Evolutionary conservation across 805 yeast genomes (phyloP).

Genomic region (Clavispora vitiphila): DNA sequence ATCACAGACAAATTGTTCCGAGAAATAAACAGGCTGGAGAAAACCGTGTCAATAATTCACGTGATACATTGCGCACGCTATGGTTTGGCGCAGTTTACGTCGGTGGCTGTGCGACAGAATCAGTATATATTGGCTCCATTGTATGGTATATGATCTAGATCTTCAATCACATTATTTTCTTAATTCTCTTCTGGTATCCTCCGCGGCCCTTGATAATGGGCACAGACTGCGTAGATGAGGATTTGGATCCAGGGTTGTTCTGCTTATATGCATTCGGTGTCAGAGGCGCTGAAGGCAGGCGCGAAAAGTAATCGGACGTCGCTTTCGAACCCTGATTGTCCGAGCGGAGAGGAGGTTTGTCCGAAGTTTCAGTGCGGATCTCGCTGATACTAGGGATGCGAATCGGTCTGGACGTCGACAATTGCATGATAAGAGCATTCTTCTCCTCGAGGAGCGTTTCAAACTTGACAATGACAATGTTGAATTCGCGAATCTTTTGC

Average conservation of each 20-base stretch:
- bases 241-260: no score
- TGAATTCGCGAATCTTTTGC: slow-evolving; percentile 31
- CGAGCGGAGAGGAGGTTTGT: not conserved
- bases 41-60: not conserved
- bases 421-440: slow-evolving; percentile 28
- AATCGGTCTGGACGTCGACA: slow-evolving; percentile 35
- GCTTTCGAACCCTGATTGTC: not conserved
- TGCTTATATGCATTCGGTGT: not conserved
- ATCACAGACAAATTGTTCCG: not conserved
- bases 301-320: not conserved
- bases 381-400: slow-evolving; percentile 21
- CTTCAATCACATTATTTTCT: slow-evolving; percentile 26
- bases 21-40: not conserved
- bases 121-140: not conserved
- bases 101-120: no score
- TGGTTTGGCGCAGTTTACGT: no score
- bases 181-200: slow-evolving; percentile 40
- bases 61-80: not conserved
- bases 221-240: slow-evolving; percentile 3
- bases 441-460: slow-evolving; percentile 36
- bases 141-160: not conserved
- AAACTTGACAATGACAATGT: slow-evolving; percentile 23
- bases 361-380: not conserved
- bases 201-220: slow-evolving; percentile 41
- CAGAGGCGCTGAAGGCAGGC: not conserved